Percentiles rank a stretch among this genome's conserved stretches.
Evolutionary conservation across 1,139 yeast genomes (phyloP).

Genomic region (Magnusiomyces suaveolens): DNA sequence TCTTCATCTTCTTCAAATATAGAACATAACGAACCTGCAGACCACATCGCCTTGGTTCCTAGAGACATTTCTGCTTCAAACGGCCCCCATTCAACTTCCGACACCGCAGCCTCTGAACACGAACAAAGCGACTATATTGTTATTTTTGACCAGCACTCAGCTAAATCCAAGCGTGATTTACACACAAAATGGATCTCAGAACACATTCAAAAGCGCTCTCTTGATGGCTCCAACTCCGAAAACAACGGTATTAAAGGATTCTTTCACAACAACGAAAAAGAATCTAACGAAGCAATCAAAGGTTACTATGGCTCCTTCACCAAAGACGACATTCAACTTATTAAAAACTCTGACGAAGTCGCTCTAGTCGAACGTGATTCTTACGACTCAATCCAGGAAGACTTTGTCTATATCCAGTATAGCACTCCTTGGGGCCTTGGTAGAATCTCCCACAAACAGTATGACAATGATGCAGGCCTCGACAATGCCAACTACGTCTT

Average conservation of each 20-base stretch:
- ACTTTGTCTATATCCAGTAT: constrained; percentile 13
- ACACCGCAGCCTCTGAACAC: not conserved
- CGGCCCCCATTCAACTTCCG: not conserved
- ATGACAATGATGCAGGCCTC: constrained; percentile 9
- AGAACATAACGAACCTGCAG: not conserved
- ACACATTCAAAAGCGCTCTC: constrained; percentile 3
- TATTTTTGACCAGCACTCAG: constrained; percentile 8
- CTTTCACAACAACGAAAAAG: constrained; percentile 44
- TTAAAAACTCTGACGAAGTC: constrained; percentile 38
- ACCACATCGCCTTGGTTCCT: not conserved
- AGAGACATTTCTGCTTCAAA: not conserved
- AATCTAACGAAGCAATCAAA: constrained; percentile 39
- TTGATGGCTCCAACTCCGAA: not conserved
- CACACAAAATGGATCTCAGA: constrained; percentile 16
- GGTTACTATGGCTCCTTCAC: constrained; percentile 26
- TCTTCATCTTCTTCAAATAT: not conserved
- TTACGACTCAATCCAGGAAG: constrained; percentile 16
- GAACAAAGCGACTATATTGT: constrained; percentile 7
- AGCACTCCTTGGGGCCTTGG: constrained; percentile 48
- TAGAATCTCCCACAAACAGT: constrained; percentile 37
- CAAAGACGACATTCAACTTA: constrained; percentile 29
- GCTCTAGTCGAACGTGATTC: constrained; percentile 44
- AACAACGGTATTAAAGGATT: constrained; percentile 1
- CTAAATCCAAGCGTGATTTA: constrained; percentile 10
- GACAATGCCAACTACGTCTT: constrained; percentile 29